phyloP scores from a whole-genome alignment of 805 yeast genomes.

The Metschnikowia shivogae region DNA sequence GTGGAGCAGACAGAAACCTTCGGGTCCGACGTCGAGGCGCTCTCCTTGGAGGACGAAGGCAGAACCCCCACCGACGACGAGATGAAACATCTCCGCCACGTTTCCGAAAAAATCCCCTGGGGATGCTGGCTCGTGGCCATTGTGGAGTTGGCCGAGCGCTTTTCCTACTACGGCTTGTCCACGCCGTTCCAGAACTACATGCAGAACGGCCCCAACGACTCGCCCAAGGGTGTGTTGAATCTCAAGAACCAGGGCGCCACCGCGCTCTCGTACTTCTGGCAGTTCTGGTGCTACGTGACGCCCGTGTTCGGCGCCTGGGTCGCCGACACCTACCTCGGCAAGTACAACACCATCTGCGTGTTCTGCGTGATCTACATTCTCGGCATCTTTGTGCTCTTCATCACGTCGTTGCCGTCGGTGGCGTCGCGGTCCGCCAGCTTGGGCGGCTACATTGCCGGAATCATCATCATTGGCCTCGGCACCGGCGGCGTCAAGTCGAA shows the following conservation, averaged over 20 bases:
- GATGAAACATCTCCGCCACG: slow-evolving; percentile 47
- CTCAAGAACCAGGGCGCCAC: slow-evolving; percentile 63
- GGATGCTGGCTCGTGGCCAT: slow-evolving; percentile 62
- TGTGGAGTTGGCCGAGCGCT: slow-evolving; percentile 78
- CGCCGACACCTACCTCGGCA: slow-evolving; percentile 73
- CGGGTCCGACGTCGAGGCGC: slow-evolving; percentile 9
- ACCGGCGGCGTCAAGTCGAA: slow-evolving; percentile 81
- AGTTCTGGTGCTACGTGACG: slow-evolving; percentile 78
- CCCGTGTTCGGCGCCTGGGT: slow-evolving; percentile 74
- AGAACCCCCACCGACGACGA: slow-evolving; percentile 53
- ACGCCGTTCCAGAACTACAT: slow-evolving; percentile 78
- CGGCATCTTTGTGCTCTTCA: slow-evolving; percentile 61
- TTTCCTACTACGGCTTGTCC: slow-evolving; percentile 73
- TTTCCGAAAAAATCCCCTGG: slow-evolving; percentile 48
- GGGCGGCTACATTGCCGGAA: slow-evolving; percentile 58
- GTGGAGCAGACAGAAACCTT: slow-evolving; percentile 5
- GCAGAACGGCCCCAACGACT: slow-evolving; percentile 47
- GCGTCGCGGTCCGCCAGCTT: slow-evolving; percentile 47
- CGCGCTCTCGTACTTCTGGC: slow-evolving; percentile 69
- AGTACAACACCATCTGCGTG: slow-evolving; percentile 60
- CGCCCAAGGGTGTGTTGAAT: slow-evolving; percentile 52
- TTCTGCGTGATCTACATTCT: slow-evolving; percentile 56
- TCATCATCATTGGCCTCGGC: slow-evolving; percentile 65
- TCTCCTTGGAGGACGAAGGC: slow-evolving; percentile 26
- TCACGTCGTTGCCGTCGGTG: slow-evolving; percentile 65